These are phyloP conservation scores for Penicillium pulvis DNA, from an alignment of 495 filamentous ascomycete genomes.

Conservation along the genomic window DNA sequence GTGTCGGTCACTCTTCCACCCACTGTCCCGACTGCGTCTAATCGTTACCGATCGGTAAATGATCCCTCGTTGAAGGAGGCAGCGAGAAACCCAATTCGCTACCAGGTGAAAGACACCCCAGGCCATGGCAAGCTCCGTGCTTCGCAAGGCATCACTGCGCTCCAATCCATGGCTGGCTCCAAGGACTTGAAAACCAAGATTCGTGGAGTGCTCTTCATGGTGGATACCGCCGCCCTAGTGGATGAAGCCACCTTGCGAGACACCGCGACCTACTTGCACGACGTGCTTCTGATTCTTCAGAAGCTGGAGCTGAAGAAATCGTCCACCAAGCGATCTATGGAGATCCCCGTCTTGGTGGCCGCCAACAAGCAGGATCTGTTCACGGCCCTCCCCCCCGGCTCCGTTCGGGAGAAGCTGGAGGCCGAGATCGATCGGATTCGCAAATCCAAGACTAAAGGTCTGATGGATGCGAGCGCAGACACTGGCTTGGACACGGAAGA, in stretches of 20 bases:
- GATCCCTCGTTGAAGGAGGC: constrained; percentile 67
- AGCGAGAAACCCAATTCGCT: constrained; percentile 72
- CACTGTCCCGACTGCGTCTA: constrained; percentile 60
- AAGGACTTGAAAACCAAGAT: constrained; percentile 56
- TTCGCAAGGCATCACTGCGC: constrained; percentile 46
- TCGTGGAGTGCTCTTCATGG: constrained; percentile 80
- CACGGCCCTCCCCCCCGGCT: constrained; percentile 79
- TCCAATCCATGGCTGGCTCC: constrained; percentile 44
- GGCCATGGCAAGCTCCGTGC: constrained; percentile 90
- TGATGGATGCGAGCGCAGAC: constrained; percentile 63
- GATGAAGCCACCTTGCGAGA: constrained; percentile 58
- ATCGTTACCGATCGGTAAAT: constrained; percentile 68
- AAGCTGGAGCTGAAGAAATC: constrained; percentile 61
- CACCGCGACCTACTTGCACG: constrained; percentile 80
- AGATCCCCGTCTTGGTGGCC: constrained; percentile 76
- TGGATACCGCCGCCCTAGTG: constrained; percentile 78
- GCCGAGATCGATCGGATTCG: constrained; percentile 80
- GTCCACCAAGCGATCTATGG: constrained; percentile 58
- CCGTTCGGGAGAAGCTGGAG: constrained; percentile 77
- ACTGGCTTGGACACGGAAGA: constrained; percentile 73
- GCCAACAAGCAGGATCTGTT: constrained; percentile 97
- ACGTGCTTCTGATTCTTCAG: constrained; percentile 79
- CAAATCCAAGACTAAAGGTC: constrained; percentile 72
- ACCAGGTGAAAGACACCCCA: constrained; percentile 84
- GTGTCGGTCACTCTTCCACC: constrained; percentile 73